Conservation (phyloP, 2,329 filamentous ascomycete species). For the Apiospora arundinis region DNA sequence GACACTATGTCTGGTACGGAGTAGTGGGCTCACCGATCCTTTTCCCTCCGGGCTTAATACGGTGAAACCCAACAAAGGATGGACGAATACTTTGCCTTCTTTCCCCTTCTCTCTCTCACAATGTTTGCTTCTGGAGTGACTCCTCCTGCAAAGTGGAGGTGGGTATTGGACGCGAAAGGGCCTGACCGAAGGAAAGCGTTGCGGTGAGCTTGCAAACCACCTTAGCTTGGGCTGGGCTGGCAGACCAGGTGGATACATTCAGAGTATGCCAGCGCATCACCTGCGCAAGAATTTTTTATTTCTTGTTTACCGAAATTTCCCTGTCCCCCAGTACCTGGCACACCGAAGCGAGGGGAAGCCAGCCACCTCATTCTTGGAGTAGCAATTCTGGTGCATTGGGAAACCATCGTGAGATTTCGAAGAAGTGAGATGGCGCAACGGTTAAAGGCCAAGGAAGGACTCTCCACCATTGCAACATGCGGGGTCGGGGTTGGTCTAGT, state of each 20-base stretch:
- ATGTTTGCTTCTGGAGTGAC: no score
- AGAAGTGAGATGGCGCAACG: background rate
- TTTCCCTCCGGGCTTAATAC: slow-evolving; percentile 8
- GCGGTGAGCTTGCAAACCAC: slow-evolving; percentile 10
- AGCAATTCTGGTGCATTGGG: background rate
- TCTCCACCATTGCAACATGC: background rate
- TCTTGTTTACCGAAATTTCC: background rate
- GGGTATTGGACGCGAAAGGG: background rate
- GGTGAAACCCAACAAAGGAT: slow-evolving; percentile 5
- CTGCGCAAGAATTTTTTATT: background rate
- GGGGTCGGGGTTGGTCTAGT: background rate
- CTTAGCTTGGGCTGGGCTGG: slow-evolving; percentile 1
- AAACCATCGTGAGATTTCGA: slow-evolving; percentile 6
- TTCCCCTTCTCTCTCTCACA: no score
- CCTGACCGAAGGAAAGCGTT: slow-evolving; percentile 3
- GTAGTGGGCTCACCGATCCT: background rate
- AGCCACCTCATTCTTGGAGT: background rate
- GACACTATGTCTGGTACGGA: background rate
- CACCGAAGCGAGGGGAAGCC: slow-evolving; percentile 7
- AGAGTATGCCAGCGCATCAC: slow-evolving; percentile 10
- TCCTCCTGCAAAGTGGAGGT: slow-evolving; percentile 9
- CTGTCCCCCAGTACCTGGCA: background rate
- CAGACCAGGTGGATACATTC: slow-evolving; percentile 3
- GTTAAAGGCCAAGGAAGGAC: background rate
- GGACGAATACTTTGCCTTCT: background rate